Conservation (phyloP, 352 stramenopile species). For the Globisporangium cederbergense region DNA sequence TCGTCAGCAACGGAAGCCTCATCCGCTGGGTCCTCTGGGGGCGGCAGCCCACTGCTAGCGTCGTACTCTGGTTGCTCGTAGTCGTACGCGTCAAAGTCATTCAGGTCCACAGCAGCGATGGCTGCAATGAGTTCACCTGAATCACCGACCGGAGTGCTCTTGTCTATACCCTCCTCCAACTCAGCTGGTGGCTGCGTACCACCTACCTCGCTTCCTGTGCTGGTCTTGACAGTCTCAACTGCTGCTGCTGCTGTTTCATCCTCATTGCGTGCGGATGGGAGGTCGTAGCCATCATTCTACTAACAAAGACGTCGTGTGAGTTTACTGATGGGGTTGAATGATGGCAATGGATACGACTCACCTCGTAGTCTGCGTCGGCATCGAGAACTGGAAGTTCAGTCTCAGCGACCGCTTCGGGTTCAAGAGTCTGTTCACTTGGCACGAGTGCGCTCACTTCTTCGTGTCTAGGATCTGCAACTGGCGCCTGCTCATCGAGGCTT, state of each 20-base stretch:
- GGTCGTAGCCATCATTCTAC: constrained; percentile 2
- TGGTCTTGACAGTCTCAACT: not conserved
- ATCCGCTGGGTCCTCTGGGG: constrained; percentile 18
- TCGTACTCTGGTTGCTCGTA: constrained; percentile 21
- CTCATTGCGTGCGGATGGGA: not conserved
- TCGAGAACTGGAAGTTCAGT: not conserved
- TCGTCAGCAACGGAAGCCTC: not conserved
- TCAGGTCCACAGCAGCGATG: constrained; percentile 1
- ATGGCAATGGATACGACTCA: not conserved
- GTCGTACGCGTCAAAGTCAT: constrained; percentile 26
- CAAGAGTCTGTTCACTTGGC: not conserved
- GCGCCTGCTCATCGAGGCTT: not conserved
- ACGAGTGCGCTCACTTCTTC: not conserved
- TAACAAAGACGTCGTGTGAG: not conserved
- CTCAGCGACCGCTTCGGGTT: not conserved
- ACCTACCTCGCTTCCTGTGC: not conserved
- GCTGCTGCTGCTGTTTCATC: not conserved
- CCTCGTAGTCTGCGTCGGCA: not conserved
- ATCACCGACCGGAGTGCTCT: not conserved
- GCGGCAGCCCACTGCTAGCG: constrained; percentile 21
- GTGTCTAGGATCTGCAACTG: not conserved
- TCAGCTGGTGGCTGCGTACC: not conserved
- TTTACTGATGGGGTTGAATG: not conserved
- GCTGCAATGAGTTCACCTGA: not conserved
- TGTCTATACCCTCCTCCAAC: not conserved